Evolutionary conservation across 2,329 filamentous ascomycete species (phyloP), one percentile per base, ranked within the genome.

Genomic region (Chrysoporthe austroafricana): DNA sequence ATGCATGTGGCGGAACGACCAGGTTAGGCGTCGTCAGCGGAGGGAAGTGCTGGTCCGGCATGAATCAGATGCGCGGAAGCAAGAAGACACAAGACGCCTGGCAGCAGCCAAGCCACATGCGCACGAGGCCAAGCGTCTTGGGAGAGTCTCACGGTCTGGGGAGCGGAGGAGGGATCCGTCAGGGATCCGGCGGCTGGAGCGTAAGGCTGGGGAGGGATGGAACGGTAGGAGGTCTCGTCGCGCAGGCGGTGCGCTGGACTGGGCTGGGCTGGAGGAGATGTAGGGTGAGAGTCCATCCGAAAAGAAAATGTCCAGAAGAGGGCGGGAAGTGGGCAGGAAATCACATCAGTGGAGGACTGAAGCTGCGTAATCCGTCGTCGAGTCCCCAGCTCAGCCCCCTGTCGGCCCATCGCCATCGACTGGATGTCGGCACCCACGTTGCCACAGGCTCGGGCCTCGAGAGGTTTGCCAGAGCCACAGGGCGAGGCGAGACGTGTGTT

Each of bases 51-150:
- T 14, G n/a, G 44, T 39, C 52, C 42, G 34, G 66, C 66, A 66
- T 68, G 63, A 46, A 68, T 66, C 66, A 68, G 63, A 58, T 39
- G 34, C 21, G 39, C 36, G 36, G 36, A 43, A n/a, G 26, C 50
- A 59, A 50, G n/a, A 13, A 39, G 42, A 60, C 50, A 36, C 56
- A 64, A 69, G 60, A 69, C 54, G 64, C 61, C 50, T 67, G 61
- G 42, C 26, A 54, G 34, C 67, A 39, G 67, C 64, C 64, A 69
- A 69, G 64, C 64, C 68, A 67, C 68, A 69, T 46, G 48, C 14
- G 64, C 62, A 54, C 50, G 65, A 62, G 62, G 65, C 62, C 62
- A 68, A 65, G 54, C 48, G 62, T 65, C 58, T 65, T 66, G 64
- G 60, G n/a, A 39, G 14, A 64, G 61, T 62, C 64, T 69, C 62